phyloP scores from a whole-genome alignment of 2,329 filamentous ascomycete genomes.

The Penicillium brasilianum region DNA sequence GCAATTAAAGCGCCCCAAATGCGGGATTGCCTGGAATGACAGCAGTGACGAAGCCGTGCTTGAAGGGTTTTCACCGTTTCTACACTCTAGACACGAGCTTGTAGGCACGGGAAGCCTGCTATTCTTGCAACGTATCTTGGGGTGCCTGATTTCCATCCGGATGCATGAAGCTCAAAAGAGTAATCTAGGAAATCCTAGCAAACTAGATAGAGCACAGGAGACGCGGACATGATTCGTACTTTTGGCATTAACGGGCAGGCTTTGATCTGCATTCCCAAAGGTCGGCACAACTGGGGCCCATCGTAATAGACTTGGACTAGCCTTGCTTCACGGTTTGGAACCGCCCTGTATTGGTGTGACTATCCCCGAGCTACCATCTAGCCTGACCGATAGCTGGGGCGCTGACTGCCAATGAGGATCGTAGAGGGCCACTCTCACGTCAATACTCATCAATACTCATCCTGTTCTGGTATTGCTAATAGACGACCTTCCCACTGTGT shows the following conservation, averaged over 20 bases:
- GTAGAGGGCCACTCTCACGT: background rate
- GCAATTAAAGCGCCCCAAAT: background rate
- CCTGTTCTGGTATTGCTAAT: background rate
- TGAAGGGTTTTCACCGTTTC: background rate
- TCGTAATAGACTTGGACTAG: slow-evolving; percentile 23
- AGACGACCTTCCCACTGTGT: background rate
- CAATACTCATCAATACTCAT: slow-evolving; percentile 2
- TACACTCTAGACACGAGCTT: background rate
- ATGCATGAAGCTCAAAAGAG: slow-evolving; percentile 23
- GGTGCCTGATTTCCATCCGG: slow-evolving; percentile 6
- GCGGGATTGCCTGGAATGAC: slow-evolving; percentile 6
- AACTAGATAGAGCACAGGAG: slow-evolving; percentile 7
- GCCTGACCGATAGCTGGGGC: slow-evolving; percentile 3
- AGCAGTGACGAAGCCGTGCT: background rate
- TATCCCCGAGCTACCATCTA: slow-evolving; percentile 5
- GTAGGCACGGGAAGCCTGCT: background rate
- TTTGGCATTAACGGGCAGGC: slow-evolving; percentile 15
- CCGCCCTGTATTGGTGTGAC: background rate
- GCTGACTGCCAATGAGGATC: slow-evolving; percentile 12
- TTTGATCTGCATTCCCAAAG: slow-evolving; percentile 23
- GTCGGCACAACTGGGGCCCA: slow-evolving; percentile 17
- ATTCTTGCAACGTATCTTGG: slow-evolving; percentile 1
- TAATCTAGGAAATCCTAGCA: slow-evolving; percentile 6
- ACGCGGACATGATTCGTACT: slow-evolving; percentile 17
- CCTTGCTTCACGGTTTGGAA: slow-evolving; percentile 16